Percentiles rank a stretch among this genome's conserved stretches.
Conservation (phyloP, 192 early-diverging fungal genomes). For the Dissophora globulifera region DNA sequence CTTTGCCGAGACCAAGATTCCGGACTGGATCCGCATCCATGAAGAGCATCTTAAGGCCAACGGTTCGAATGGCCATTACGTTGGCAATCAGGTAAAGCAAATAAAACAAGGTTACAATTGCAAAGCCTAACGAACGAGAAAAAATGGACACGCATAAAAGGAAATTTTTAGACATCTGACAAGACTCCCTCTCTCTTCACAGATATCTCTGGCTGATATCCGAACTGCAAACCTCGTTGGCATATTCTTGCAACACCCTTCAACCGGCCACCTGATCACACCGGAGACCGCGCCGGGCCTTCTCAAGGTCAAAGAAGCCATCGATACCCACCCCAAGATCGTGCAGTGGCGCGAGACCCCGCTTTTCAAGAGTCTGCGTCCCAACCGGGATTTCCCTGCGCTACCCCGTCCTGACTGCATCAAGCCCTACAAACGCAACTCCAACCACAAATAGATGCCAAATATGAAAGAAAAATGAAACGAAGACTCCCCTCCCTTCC, state of each 20-base stretch:
- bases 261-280: background rate
- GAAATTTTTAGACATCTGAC: no score
- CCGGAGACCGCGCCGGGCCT: conserved; percentile 21
- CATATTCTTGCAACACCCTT: conserved; percentile 15
- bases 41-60: conserved; percentile 40
- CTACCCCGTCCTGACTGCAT: no score
- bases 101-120: background rate
- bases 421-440: no score
- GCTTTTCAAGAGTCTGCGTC: conserved; percentile 30
- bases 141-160: no score
- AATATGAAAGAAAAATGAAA: no score
- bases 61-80: conserved; percentile 37
- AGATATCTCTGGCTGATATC: conserved; percentile 45
- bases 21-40: conserved; percentile 38
- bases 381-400: no score
- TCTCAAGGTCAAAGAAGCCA: conserved; percentile 17
- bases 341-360: conserved; percentile 17
- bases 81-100: conserved; percentile 26
- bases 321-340: conserved; percentile 34
- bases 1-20: conserved; percentile 14
- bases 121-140: background rate
- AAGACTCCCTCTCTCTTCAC: background rate
- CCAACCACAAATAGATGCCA: no score
- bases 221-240: conserved; percentile 9
- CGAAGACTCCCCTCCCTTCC: no score